Evolutionary conservation across 176 grass and related monocot genomes (phyloP).

Genomic region (Eragrostis nindensis): DNA sequence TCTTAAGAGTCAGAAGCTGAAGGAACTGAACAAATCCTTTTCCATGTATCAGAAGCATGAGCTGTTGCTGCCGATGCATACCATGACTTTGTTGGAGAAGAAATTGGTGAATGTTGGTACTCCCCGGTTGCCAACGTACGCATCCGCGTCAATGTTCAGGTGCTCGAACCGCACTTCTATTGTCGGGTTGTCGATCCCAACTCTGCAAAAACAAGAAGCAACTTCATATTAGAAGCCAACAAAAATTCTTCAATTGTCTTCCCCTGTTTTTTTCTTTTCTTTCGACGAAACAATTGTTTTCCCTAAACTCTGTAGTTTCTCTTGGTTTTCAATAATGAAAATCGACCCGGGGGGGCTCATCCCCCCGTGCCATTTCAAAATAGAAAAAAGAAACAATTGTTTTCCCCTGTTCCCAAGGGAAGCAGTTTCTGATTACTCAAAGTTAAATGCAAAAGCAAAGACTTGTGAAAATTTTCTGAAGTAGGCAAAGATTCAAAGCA

Average conservation of each 20-base stretch:
- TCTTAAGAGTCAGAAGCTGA: slow-evolving; percentile 39
- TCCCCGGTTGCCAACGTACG: slow-evolving; percentile 82
- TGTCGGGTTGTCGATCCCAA: slow-evolving; percentile 89
- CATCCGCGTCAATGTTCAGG: slow-evolving; percentile 75
- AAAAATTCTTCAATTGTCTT: too few relatives aligned
- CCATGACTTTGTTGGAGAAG: slow-evolving; percentile 89
- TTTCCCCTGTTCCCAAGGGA: too few relatives aligned
- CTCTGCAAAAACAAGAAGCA: slow-evolving; percentile 46
- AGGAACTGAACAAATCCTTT: background rate
- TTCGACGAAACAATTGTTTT: too few relatives aligned
- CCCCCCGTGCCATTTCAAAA: too few relatives aligned
- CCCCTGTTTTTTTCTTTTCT: too few relatives aligned
- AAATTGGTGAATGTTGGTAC: slow-evolving; percentile 88
- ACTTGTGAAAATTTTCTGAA: slow-evolving; percentile 8
- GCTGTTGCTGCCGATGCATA: slow-evolving; percentile 26
- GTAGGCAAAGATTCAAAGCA: background rate
- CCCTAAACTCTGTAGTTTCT: too few relatives aligned
- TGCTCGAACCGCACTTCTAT: slow-evolving; percentile 92
- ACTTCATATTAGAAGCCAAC: background rate
- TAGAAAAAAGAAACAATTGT: too few relatives aligned
- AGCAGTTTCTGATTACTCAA: too few relatives aligned
- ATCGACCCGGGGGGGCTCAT: too few relatives aligned
- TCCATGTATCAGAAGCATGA: background rate
- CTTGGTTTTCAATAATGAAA: too few relatives aligned
- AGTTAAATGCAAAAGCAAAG: background rate